These are phyloP conservation scores for Neonectria punicea DNA, from an alignment of 2,329 filamentous ascomycete species.

Conservation along the genomic window DNA sequence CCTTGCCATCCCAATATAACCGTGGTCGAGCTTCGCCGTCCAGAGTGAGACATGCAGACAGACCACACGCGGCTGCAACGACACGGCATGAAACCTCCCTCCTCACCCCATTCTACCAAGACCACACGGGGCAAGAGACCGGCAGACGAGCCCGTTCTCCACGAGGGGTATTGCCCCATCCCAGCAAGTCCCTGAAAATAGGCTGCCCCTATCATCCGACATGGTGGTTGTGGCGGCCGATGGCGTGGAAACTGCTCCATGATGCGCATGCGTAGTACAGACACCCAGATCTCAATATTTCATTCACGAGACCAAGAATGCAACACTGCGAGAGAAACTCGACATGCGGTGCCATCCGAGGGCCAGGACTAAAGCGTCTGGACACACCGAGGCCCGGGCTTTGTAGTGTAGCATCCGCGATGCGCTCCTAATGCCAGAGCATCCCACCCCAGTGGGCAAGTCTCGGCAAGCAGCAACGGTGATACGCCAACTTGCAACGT, in stretches of 20 bases:
- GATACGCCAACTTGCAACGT: conserved; percentile 25
- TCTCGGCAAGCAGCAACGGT: conserved; percentile 17
- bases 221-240: conserved; percentile 32
- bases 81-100: conserved; percentile 2
- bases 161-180: conserved; percentile 15
- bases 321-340: conserved; percentile 11
- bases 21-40: conserved; percentile 10
- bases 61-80: conserved; percentile 9
- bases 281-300: conserved; percentile 23
- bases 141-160: neutral
- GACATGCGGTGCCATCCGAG: conserved; percentile 14
- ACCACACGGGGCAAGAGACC: conserved; percentile 1
- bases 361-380: conserved; percentile 20
- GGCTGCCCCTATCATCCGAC: conserved; percentile 32
- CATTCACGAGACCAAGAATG: conserved; percentile 17
- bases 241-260: conserved; percentile 28
- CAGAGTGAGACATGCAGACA: conserved; percentile 33
- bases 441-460: conserved; percentile 6
- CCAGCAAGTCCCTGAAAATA: conserved; percentile 20
- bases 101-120: conserved; percentile 1
- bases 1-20: conserved; percentile 9
- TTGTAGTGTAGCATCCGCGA: conserved; percentile 14
- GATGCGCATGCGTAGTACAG: conserved; percentile 21
- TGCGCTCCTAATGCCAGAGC: conserved; percentile 11
- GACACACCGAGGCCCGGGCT: conserved; percentile 22